These are phyloP conservation scores for Dendrostoma leiphaemia DNA, from an alignment of 2,329 filamentous ascomycete species.

Conservation along the genomic window DNA sequence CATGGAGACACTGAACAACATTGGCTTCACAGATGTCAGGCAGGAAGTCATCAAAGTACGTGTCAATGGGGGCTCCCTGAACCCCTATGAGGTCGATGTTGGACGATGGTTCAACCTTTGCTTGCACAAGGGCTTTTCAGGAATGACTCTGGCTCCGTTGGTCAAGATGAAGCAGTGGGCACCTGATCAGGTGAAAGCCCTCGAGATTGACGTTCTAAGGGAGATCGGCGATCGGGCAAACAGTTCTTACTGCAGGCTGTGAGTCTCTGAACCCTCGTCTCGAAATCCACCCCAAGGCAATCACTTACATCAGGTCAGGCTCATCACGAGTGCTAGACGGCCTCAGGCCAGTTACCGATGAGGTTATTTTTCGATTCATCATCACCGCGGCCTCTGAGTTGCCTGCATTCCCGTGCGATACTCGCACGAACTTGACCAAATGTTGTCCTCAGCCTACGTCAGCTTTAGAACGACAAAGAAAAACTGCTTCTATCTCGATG, in stretches of 20 bases:
- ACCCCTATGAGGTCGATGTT: constrained; percentile 63
- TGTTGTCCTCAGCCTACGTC: too few relatives aligned
- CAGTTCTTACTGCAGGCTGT: constrained; percentile 76
- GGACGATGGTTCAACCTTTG: constrained; percentile 83
- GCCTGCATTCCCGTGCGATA: too few relatives aligned
- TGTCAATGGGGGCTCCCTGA: constrained; percentile 69
- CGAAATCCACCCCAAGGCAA: not conserved
- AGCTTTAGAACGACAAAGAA: too few relatives aligned
- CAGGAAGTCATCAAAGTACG: constrained; percentile 69
- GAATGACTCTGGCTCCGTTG: constrained; percentile 71
- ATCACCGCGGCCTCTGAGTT: not conserved
- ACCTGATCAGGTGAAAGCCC: constrained; percentile 57
- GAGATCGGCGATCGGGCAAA: constrained; percentile 69
- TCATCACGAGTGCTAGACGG: constrained; percentile 33
- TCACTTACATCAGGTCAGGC: constrained; percentile 23
- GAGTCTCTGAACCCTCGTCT: constrained; percentile 39
- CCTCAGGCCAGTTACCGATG: constrained; percentile 12
- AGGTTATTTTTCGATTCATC: not conserved
- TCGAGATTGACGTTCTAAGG: constrained; percentile 61
- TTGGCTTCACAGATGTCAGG: constrained; percentile 78
- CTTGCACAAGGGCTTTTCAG: constrained; percentile 70
- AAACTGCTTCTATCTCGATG: too few relatives aligned
- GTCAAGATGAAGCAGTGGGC: constrained; percentile 62
- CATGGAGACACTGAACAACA: constrained; percentile 58
- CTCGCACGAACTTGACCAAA: too few relatives aligned